Evolutionary conservation across 345 rosid species (phyloP), one percentile per base, ranked within the genome.

Genomic region (Moricandia moricandioides): DNA sequence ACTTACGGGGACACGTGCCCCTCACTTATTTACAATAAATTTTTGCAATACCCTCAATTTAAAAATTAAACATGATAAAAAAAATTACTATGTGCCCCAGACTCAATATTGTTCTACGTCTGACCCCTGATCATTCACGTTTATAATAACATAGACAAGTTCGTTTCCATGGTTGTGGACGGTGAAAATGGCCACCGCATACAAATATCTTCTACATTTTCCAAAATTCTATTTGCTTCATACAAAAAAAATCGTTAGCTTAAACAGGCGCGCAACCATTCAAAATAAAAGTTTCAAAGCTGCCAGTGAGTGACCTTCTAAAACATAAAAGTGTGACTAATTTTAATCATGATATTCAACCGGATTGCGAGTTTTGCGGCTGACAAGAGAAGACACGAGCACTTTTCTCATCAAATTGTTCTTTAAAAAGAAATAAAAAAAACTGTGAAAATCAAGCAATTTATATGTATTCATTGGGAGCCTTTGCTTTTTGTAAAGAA

Each of bases 401-500:
- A 77, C 24, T 49, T 63, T n/a, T 62, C 37, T 54, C 35, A 70
- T 34, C 11, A n/a, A 29, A 13, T 59, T 30, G 21, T 59, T 59
- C 9, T 11, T 56, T 60, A 3, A 13, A 52, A 52, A 18, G 9
- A 51, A 51, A 52, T 21, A 21, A 21, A 21, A 52, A 52, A 6
- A 60, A 64, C 26, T 61, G 66, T 55, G 56, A 12, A 52, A 78
- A 60, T 67, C 17, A 72, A 67, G 40, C 21, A 72, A 60, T 17
- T 31, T 30, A 0, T 1, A 58, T 45, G 7, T 45, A 45, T 45
- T 45, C 52, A 45, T 45, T 45, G 52, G 52, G 52, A 45, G 52
- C 52, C 17, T 45, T 45, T n/a, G 66, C 72, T 78, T 78, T 72
- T 67, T 72, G 74, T 63, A 78, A 73, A 78, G 82, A 78, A 78